phyloP scores from a whole-genome alignment of 768 basidiomycete genomes.

The Russula sp. region DNA sequence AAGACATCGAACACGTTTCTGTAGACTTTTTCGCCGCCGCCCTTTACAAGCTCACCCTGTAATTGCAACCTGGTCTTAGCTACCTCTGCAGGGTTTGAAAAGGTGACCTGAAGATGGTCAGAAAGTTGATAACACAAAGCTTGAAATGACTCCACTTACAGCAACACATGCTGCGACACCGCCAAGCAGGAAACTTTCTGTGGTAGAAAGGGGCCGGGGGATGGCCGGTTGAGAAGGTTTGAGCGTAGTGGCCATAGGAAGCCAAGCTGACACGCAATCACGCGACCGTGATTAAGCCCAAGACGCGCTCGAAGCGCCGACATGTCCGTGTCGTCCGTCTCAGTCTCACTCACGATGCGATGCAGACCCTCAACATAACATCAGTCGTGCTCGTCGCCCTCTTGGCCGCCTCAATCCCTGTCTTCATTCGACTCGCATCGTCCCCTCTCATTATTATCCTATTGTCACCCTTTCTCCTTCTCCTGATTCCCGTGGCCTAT shows the following conservation, averaged over 20 bases:
- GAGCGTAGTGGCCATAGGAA: slow-evolving; percentile 6
- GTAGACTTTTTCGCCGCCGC: slow-evolving; percentile 70
- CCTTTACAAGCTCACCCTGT: slow-evolving; percentile 88
- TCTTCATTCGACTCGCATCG: slow-evolving; percentile 49
- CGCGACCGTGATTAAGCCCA: not conserved
- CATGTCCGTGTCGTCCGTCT: not conserved
- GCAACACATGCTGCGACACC: slow-evolving; percentile 90
- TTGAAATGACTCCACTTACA: slow-evolving; percentile 39
- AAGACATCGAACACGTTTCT: slow-evolving; percentile 84
- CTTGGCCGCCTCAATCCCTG: slow-evolving; percentile 52
- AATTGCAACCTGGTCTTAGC: slow-evolving; percentile 95
- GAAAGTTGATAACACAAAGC: not conserved
- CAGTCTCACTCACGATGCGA: not conserved
- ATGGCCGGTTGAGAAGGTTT: not conserved
- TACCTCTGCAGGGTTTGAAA: slow-evolving; percentile 77
- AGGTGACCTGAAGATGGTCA: slow-evolving; percentile 54
- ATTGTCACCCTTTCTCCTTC: slow-evolving; percentile 53
- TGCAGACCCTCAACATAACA: slow-evolving; percentile 26
- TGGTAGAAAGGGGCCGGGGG: slow-evolving; percentile 46
- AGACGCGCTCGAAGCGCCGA: not conserved
- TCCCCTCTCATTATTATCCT: slow-evolving; percentile 62
- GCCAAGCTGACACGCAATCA: not conserved
- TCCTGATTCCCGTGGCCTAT: slow-evolving; percentile 40
- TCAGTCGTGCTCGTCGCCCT: slow-evolving; percentile 52
- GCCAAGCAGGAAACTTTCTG: slow-evolving; percentile 84